These are phyloP conservation scores for Kwoniella shivajii DNA, from an alignment of 1,284 basidiomycete genomes.

Conservation along the genomic window DNA sequence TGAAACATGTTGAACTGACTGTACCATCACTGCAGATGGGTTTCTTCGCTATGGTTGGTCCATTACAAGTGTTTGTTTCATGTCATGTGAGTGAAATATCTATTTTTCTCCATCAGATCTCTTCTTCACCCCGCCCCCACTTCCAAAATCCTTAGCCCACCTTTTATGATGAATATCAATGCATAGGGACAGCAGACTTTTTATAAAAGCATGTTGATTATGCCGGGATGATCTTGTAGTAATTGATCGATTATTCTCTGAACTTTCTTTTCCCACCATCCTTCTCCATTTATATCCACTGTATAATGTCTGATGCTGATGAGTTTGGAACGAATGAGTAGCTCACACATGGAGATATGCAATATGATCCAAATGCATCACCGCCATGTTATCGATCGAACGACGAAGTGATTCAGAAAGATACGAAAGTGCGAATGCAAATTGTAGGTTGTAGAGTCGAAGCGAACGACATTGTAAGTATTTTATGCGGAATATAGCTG, in stretches of 20 bases:
- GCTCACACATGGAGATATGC: slow-evolving; percentile 91
- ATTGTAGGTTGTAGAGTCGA: slow-evolving; percentile 97
- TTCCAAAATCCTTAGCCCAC: slow-evolving; percentile 2
- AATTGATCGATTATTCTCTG: slow-evolving; percentile 53
- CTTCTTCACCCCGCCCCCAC: slow-evolving; percentile 2
- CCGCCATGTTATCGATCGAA: slow-evolving; percentile 88
- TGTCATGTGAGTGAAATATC: slow-evolving; percentile 70
- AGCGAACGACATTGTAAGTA: slow-evolving; percentile 89
- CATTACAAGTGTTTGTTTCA: slow-evolving; percentile 87
- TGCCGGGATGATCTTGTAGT: slow-evolving; percentile 55
- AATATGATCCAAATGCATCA: slow-evolving; percentile 89
- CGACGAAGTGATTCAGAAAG: slow-evolving; percentile 92
- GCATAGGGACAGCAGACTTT: slow-evolving; percentile 48
- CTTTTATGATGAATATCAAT: slow-evolving; percentile 33
- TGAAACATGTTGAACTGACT: neutral
- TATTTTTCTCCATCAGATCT: neutral
- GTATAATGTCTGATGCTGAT: slow-evolving; percentile 16
- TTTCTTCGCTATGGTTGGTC: slow-evolving; percentile 95
- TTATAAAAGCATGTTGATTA: slow-evolving; percentile 47
- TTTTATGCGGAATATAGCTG: neutral
- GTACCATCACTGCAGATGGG: slow-evolving; percentile 71
- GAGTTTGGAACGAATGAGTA: slow-evolving; percentile 44
- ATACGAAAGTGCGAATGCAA: slow-evolving; percentile 87
- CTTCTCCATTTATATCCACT: slow-evolving; percentile 5
- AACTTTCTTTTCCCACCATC: slow-evolving; percentile 13